Evolutionary conservation across 768 basidiomycete species (phyloP).

Genomic region (Naganishia kalamii): DNA sequence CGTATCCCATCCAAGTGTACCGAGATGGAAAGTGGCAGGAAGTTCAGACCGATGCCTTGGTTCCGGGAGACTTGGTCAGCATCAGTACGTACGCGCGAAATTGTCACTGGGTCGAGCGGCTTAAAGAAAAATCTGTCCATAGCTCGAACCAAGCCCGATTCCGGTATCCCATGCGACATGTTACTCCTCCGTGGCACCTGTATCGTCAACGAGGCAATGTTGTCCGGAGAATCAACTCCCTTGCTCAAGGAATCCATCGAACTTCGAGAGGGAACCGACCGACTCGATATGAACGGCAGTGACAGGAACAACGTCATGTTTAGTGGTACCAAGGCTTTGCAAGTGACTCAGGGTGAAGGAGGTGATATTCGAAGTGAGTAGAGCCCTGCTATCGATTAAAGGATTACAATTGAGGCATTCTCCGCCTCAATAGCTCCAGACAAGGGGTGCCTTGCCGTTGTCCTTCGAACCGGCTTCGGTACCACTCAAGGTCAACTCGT

Average conservation of each 20-base stretch:
- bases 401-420: not conserved
- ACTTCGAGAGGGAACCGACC: slow-evolving; percentile 65
- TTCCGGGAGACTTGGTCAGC: slow-evolving; percentile 85
- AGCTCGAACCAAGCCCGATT: slow-evolving; percentile 59
- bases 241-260: slow-evolving; percentile 92
- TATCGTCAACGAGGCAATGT: slow-evolving; percentile 99
- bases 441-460: slow-evolving; percentile 82
- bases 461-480: slow-evolving; percentile 92
- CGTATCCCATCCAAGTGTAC: slow-evolving; percentile 76
- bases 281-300: slow-evolving; percentile 72
- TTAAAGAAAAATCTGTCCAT: slow-evolving; percentile 27
- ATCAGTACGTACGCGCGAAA: slow-evolving; percentile 46
- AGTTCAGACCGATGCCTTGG: slow-evolving; percentile 74
- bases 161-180: slow-evolving; percentile 85
- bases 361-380: slow-evolving; percentile 47
- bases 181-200: slow-evolving; percentile 84
- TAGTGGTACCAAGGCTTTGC: slow-evolving; percentile 93
- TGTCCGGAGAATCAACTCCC: slow-evolving; percentile 96
- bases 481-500: slow-evolving; percentile 96
- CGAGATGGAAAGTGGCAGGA: slow-evolving; percentile 72
- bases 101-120: not conserved
- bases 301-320: slow-evolving; percentile 88
- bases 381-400: not conserved
- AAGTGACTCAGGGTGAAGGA: slow-evolving; percentile 56
- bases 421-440: slow-evolving; percentile 57